Evolutionary conservation across 257 asterid genomes (phyloP), one percentile per base, ranked within the genome.

Genomic region (Plantago major): DNA sequence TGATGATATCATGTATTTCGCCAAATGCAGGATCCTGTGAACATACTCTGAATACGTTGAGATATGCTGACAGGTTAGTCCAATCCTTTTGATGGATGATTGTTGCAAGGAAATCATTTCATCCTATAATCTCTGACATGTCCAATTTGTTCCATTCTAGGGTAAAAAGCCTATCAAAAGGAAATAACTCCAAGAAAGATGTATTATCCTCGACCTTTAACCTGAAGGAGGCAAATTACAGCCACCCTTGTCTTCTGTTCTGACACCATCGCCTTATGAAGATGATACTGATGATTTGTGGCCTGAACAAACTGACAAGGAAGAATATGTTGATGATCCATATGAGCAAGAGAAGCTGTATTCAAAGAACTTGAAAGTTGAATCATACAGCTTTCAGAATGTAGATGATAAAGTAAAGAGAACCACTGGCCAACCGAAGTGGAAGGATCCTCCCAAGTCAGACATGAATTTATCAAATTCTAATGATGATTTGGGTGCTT

Each of bases 141-240:
- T 40, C 46, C 71, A 7, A 22, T 65, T 65, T 65, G 54, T 49
- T 16, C 14, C 16, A 59, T 42, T 64, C 14, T 59, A 93, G 99
- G 82, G 99, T 93, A 58, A 93, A 93, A 86, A 90, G 97, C 76
- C 96, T 93, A 44, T 93, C 99, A 17, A 93, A 85, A 76, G 88
- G 96, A 49, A 84, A 84, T 71, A 79, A 73, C 69, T 60, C 95
- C 67, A 93, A 87, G 58, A 93, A 78, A 74, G 99, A 93, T 3
- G 77, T 75, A 57, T 60, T 78, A 56, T 73, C 91, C 65, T 84
- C 95, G 62, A 83, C 91, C 59, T 0, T 73, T 56, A 87, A 83
- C 71, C 64, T 85, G 82, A 93, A 79, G 73, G 99, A 93, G 73
- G 83, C 97, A 38, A 84, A 75, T 10, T 60, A 54, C 84, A 78